These are phyloP conservation scores for Colletotrichum cereale DNA, from an alignment of 2,329 filamentous ascomycete species.

Conservation along the genomic window DNA sequence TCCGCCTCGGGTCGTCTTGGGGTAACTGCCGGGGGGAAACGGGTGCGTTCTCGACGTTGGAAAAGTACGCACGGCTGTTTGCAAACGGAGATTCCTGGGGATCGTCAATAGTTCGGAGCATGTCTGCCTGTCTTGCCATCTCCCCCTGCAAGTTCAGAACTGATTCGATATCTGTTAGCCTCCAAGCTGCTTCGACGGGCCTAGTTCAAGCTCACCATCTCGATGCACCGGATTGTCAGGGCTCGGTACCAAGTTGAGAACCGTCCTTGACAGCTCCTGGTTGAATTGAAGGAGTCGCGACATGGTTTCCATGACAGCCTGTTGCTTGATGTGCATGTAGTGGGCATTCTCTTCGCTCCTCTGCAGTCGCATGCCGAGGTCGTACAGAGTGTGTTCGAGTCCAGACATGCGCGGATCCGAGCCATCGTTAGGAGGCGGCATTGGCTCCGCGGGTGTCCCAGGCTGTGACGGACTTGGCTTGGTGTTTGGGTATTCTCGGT, in stretches of 20 bases:
- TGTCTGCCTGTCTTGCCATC: constrained; percentile 71
- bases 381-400: constrained; percentile 86
- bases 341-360: constrained; percentile 87
- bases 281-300: constrained; percentile 80
- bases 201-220: constrained; percentile 73
- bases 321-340: constrained; percentile 83
- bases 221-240: constrained; percentile 82
- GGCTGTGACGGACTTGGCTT: constrained; percentile 83
- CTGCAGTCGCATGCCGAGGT: constrained; percentile 80
- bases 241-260: constrained; percentile 80
- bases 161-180: constrained; percentile 45
- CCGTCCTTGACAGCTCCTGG: constrained; percentile 82
- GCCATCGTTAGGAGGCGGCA: constrained; percentile 74
- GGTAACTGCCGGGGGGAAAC: constrained; percentile 89
- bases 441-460: constrained; percentile 85
- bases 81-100: constrained; percentile 76
- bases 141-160: constrained; percentile 70
- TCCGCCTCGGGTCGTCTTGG: constrained; percentile 83
- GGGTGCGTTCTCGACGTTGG: constrained; percentile 78
- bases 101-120: constrained; percentile 69
- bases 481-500: constrained; percentile 87
- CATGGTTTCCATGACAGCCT: constrained; percentile 85
- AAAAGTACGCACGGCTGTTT: constrained; percentile 75
- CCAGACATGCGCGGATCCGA: constrained; percentile 80
- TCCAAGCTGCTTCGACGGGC: background rate